Evolutionary conservation across 2,329 filamentous ascomycete species (phyloP).

Genomic region (Claviceps paspali): DNA sequence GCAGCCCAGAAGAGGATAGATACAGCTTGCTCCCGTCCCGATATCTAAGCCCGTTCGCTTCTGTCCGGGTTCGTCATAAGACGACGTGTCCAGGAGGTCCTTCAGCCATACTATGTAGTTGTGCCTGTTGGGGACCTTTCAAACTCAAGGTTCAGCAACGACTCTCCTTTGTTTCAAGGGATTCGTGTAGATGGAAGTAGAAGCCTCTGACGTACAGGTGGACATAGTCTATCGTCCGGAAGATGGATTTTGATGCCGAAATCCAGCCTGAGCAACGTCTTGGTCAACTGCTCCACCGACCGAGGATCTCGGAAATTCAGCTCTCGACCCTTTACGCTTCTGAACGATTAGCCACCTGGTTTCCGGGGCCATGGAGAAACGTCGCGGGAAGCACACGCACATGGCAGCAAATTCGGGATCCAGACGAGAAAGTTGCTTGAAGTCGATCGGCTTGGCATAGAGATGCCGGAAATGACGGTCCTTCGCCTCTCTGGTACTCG

Average conservation of each 20-base stretch:
- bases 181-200: too few relatives aligned
- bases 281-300: slow-evolving; percentile 68
- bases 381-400: too few relatives aligned
- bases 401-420: slow-evolving; percentile 27
- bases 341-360: background rate
- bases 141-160: background rate
- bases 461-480: slow-evolving; percentile 23
- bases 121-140: slow-evolving; percentile 48
- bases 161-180: too few relatives aligned
- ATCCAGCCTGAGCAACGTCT: slow-evolving; percentile 58
- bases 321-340: slow-evolving; percentile 25
- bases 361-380: too few relatives aligned
- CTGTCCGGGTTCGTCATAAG: slow-evolving; percentile 31
- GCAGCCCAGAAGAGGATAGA: slow-evolving; percentile 76
- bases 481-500: background rate
- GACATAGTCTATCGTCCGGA: slow-evolving; percentile 68
- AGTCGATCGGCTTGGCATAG: slow-evolving; percentile 27
- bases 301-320: slow-evolving; percentile 70
- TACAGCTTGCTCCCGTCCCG: slow-evolving; percentile 79
- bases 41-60: slow-evolving; percentile 62
- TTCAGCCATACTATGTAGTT: slow-evolving; percentile 90
- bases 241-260: slow-evolving; percentile 59
- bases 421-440: slow-evolving; percentile 24
- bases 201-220: slow-evolving; percentile 43
- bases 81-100: slow-evolving; percentile 57